Conservation (phyloP, 768 basidiomycete genomes). For the Suillus subalutaceus region DNA sequence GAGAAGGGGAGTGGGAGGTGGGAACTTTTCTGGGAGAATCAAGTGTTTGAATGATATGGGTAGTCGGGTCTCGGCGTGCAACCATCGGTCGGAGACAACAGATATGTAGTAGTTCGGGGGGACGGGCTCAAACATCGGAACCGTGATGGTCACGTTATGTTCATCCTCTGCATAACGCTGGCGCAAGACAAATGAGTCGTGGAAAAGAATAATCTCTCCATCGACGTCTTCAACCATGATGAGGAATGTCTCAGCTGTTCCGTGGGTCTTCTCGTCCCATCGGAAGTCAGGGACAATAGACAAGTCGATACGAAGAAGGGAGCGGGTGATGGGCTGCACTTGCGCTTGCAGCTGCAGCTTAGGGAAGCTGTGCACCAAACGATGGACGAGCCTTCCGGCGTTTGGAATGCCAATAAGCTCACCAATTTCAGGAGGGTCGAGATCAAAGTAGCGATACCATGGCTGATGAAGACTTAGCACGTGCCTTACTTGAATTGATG, state of each 20-base stretch:
- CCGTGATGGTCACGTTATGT: conserved; percentile 92
- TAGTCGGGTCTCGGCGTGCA: conserved; percentile 91
- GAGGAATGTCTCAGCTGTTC: conserved; percentile 85
- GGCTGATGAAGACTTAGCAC: conserved; percentile 48
- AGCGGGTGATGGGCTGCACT: conserved; percentile 95
- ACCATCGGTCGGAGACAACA: conserved; percentile 92
- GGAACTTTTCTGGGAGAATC: conserved; percentile 97
- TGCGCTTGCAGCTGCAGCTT: conserved; percentile 95
- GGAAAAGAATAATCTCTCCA: conserved; percentile 94
- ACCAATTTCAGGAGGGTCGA: conserved; percentile 89
- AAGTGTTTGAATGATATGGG: conserved; percentile 98
- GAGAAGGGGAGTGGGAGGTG: conserved; percentile 87
- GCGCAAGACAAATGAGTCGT: conserved; percentile 89
- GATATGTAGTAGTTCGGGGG: conserved; percentile 99
- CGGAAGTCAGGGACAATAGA: conserved; percentile 97
- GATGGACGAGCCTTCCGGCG: conserved; percentile 89
- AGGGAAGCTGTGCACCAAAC: conserved; percentile 94
- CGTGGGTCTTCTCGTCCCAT: conserved; percentile 96
- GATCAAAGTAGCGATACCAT: conserved; percentile 96
- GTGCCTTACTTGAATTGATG: background rate
- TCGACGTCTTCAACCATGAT: conserved; percentile 97
- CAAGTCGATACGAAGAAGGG: conserved; percentile 88
- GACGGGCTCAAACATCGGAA: conserved; percentile 96
- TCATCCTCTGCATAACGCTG: conserved; percentile 93
- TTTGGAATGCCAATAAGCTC: conserved; percentile 94